Evolutionary conservation across 2,329 filamentous ascomycete species (phyloP).

Genomic region (Hypoxylon sp.): DNA sequence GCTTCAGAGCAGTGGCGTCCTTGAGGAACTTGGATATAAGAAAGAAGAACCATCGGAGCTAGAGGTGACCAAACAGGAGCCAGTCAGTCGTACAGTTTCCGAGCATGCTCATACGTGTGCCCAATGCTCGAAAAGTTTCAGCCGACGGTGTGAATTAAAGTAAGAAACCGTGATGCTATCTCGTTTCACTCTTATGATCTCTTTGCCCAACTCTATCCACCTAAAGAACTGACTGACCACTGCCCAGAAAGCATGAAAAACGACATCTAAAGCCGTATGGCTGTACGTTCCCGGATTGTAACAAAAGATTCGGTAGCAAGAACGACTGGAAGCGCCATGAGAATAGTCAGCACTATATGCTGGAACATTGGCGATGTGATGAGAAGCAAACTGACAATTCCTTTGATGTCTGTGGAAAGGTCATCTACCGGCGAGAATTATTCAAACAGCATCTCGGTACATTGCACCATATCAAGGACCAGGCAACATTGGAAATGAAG

Average conservation of each 20-base stretch:
- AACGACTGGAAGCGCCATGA: slow-evolving; percentile 97
- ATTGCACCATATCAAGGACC: slow-evolving; percentile 61
- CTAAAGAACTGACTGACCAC: slow-evolving; percentile 44
- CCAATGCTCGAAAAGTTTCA: slow-evolving; percentile 63
- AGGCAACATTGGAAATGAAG: slow-evolving; percentile 58
- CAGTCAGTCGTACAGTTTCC: slow-evolving; percentile 24
- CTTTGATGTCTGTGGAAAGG: slow-evolving; percentile 66
- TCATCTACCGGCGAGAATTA: slow-evolving; percentile 70
- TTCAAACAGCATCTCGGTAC: slow-evolving; percentile 74
- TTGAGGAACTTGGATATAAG: slow-evolving; percentile 48
- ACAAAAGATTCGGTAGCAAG: slow-evolving; percentile 87
- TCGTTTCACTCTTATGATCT: background rate
- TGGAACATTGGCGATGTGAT: slow-evolving; percentile 80
- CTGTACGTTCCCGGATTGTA: slow-evolving; percentile 80
- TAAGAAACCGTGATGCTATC: slow-evolving; percentile 54
- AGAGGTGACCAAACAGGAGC: slow-evolving; percentile 39
- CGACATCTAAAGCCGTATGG: slow-evolving; percentile 85
- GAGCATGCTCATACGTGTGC: slow-evolving; percentile 54
- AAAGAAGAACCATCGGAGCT: slow-evolving; percentile 41
- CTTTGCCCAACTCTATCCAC: background rate
- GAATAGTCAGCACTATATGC: slow-evolving; percentile 80
- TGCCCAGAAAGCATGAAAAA: slow-evolving; percentile 82
- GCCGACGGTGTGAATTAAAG: slow-evolving; percentile 70
- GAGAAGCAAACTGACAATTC: slow-evolving; percentile 51
- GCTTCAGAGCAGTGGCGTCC: slow-evolving; percentile 47